Conservation (phyloP, 2,329 filamentous ascomycete genomes). For the Colletotrichum truncatum region DNA sequence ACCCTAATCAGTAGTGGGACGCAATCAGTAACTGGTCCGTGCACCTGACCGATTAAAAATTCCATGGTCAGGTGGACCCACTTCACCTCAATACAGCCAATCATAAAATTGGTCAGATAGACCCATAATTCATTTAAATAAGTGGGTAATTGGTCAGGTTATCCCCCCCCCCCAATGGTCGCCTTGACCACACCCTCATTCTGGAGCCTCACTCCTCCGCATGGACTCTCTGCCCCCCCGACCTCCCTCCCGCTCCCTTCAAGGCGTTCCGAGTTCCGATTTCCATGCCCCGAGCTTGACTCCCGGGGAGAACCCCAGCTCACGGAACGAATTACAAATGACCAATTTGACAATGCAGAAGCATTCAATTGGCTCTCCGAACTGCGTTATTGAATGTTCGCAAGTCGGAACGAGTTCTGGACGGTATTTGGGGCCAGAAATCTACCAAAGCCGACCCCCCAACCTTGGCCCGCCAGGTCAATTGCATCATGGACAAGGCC, state of each 20-base stretch:
- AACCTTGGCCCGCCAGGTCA: background rate
- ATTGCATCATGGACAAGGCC: slow-evolving; percentile 27
- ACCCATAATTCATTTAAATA: too few species aligned
- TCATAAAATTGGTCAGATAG: too few species aligned
- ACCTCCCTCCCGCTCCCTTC: background rate
- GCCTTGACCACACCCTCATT: too few species aligned
- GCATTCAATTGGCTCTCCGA: too few species aligned
- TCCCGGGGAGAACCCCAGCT: background rate
- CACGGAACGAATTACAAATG: slow-evolving; percentile 7
- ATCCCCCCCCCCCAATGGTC: background rate
- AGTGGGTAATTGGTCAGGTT: too few species aligned
- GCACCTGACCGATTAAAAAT: too few species aligned
- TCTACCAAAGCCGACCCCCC: background rate
- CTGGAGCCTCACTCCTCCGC: background rate
- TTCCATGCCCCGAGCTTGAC: slow-evolving; percentile 14
- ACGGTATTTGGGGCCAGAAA: background rate
- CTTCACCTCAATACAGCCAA: too few species aligned
- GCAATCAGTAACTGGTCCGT: too few species aligned
- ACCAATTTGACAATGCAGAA: slow-evolving; percentile 1
- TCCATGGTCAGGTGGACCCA: too few species aligned
- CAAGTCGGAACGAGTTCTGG: background rate
- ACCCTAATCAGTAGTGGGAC: too few species aligned
- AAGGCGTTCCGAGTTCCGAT: slow-evolving; percentile 24
- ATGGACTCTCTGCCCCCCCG: background rate
- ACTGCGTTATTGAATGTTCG: background rate